phyloP scores from a whole-genome alignment of 495 filamentous ascomycete species.

The Penicillium simplicissimum region DNA sequence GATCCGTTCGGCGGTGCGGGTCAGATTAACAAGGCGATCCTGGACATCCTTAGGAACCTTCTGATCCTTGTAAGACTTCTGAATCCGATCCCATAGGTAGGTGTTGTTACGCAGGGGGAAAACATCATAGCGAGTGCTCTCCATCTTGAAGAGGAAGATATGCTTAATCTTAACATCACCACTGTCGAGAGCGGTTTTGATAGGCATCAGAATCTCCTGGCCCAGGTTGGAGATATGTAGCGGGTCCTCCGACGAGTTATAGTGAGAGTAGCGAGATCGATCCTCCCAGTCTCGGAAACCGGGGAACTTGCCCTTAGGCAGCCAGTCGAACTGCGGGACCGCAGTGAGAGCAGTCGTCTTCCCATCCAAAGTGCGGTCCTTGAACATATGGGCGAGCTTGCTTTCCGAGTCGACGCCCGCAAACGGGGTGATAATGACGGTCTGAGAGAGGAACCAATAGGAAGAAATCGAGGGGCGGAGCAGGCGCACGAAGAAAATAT shows the following conservation, averaged over 20 bases:
- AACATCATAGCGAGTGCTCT: conserved; percentile 46
- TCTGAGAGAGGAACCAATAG: conserved; percentile 29
- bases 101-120: conserved; percentile 41
- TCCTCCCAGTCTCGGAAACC: conserved; percentile 32
- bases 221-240: conserved; percentile 43
- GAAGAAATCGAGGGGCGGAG: conserved; percentile 23
- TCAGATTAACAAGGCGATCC: conserved; percentile 34
- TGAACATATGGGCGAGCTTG: conserved; percentile 21
- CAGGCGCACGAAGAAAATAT: conserved; percentile 20
- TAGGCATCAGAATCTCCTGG: conserved; percentile 29
- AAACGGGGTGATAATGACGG: conserved; percentile 26
- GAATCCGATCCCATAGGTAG: conserved; percentile 34
- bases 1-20: conserved; percentile 35
- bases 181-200: conserved; percentile 26
- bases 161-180: conserved; percentile 43
- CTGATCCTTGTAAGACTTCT: conserved; percentile 26
- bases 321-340: conserved; percentile 26
- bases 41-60: conserved; percentile 28
- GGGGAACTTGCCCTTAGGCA: conserved; percentile 24
- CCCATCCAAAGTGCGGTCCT: conserved; percentile 15
- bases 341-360: conserved; percentile 25
- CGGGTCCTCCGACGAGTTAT: conserved; percentile 41
- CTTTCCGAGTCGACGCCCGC: conserved; percentile 23
- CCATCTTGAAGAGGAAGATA: conserved; percentile 41
- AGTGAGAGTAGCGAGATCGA: conserved; percentile 22